A percentile compares a stretch with the other conserved stretches of the same genome.
Conservation (phyloP, 257 asterid genomes). For the Ophiorrhiza pumila region DNA sequence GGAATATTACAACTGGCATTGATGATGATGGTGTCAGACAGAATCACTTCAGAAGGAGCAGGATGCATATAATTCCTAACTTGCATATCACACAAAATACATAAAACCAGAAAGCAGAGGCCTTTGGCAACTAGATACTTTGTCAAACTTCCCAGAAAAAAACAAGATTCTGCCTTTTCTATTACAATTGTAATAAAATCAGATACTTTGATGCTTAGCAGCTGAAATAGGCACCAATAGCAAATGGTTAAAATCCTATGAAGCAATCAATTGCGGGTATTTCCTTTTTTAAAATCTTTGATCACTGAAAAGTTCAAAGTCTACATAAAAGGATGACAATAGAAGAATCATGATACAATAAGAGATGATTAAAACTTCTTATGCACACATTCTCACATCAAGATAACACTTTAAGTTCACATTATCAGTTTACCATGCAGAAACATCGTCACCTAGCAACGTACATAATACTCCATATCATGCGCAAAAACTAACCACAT, state of each 20-base stretch:
- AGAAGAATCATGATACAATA: neutral
- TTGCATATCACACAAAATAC: neutral
- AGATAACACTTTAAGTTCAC: neutral
- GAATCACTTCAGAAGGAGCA: constrained; percentile 4
- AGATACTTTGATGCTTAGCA: neutral
- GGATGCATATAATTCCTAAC: neutral
- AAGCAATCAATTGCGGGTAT: neutral
- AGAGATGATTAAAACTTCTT: neutral
- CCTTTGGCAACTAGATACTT: neutral
- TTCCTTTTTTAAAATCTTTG: neutral
- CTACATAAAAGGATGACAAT: neutral
- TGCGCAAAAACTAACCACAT: neutral
- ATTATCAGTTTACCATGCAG: neutral
- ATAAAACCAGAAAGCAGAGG: constrained; percentile 1
- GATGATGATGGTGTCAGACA: constrained; percentile 7
- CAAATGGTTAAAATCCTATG: neutral
- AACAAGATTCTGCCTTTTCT: neutral
- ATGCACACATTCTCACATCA: neutral
- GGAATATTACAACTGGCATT: neutral
- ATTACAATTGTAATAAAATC: neutral
- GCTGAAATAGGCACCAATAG: neutral
- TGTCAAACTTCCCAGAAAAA: neutral
- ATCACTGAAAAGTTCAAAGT: neutral
- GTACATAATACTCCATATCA: neutral
- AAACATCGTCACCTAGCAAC: neutral